Conservation (phyloP, 768 basidiomycete genomes). For the Strobilomyces dryophilus region DNA sequence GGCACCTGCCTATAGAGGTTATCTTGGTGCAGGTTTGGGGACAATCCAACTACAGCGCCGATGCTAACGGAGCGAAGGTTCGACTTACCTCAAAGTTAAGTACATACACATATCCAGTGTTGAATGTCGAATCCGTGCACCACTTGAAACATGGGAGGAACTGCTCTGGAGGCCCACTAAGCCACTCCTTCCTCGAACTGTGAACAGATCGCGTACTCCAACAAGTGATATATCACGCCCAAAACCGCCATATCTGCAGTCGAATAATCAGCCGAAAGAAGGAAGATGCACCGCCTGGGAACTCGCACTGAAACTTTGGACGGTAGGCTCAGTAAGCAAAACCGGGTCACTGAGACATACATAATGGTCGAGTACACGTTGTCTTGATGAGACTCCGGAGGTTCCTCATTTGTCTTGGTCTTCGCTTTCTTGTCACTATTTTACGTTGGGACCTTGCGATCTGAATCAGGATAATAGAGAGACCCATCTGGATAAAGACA, state of each 20-base stretch:
- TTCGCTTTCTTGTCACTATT: conserved; percentile 54
- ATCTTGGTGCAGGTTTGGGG: conserved; percentile 45
- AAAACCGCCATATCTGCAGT: conserved; percentile 61
- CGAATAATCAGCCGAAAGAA: neutral
- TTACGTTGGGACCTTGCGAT: conserved; percentile 63
- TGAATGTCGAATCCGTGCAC: conserved; percentile 61
- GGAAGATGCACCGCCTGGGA: neutral
- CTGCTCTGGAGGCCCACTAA: conserved; percentile 36
- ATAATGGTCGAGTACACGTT: conserved; percentile 64
- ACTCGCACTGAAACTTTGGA: conserved; percentile 65
- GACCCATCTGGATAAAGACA: no score
- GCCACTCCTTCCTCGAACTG: neutral
- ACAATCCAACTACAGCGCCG: conserved; percentile 45
- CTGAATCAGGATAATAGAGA: conserved; percentile 62
- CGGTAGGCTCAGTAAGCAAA: conserved; percentile 55
- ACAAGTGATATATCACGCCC: conserved; percentile 67
- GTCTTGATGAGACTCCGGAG: conserved; percentile 57
- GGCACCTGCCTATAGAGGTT: conserved; percentile 42
- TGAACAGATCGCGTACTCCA: conserved; percentile 39
- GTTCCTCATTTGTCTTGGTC: conserved; percentile 55
- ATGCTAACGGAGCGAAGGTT: conserved; percentile 34
- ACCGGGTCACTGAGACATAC: conserved; percentile 51
- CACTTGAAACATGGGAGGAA: conserved; percentile 49
- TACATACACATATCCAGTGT: conserved; percentile 57
- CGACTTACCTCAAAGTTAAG: conserved; percentile 45